Percentiles rank a stretch among this genome's conserved stretches.
These are phyloP conservation scores for Malassezia brasiliensis DNA, from an alignment of 1,284 basidiomycete species.

Conservation along the genomic window DNA sequence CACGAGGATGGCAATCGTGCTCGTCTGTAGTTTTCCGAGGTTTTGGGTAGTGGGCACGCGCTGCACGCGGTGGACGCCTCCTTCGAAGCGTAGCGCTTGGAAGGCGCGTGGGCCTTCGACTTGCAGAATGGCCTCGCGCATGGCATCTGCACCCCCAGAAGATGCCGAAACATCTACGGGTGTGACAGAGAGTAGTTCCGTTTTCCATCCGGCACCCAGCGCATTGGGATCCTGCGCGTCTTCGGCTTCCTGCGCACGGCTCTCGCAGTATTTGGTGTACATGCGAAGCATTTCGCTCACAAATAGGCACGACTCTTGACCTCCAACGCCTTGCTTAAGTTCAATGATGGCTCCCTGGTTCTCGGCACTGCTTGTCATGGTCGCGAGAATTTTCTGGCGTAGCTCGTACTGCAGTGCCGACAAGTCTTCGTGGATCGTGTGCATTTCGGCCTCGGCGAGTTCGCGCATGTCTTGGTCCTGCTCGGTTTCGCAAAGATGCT, in stretches of 20 bases:
- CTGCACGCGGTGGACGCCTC: slow-evolving; percentile 91
- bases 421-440: slow-evolving; percentile 54
- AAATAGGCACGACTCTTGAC: slow-evolving; percentile 77
- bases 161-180: slow-evolving; percentile 32
- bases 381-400: slow-evolving; percentile 63
- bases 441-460: slow-evolving; percentile 65
- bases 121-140: slow-evolving; percentile 75
- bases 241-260: slow-evolving; percentile 21
- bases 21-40: slow-evolving; percentile 79
- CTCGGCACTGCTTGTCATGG: slow-evolving; percentile 56
- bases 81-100: slow-evolving; percentile 74
- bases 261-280: slow-evolving; percentile 58
- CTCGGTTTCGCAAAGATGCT: slow-evolving; percentile 21
- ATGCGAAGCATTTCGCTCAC: slow-evolving; percentile 68
- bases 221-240: neutral
- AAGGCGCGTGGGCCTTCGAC: slow-evolving; percentile 69
- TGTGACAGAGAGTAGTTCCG: slow-evolving; percentile 32
- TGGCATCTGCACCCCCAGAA: slow-evolving; percentile 21
- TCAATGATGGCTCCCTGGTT: slow-evolving; percentile 69
- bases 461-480: slow-evolving; percentile 63
- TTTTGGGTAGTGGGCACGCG: slow-evolving; percentile 81
- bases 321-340: slow-evolving; percentile 84
- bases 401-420: slow-evolving; percentile 55
- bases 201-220: slow-evolving; percentile 50
- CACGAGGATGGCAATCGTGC: slow-evolving; percentile 65